Base-by-base conservation (phyloP, 1,284 basidiomycete genomes). In the Apiotrichum gamsii region DNA sequence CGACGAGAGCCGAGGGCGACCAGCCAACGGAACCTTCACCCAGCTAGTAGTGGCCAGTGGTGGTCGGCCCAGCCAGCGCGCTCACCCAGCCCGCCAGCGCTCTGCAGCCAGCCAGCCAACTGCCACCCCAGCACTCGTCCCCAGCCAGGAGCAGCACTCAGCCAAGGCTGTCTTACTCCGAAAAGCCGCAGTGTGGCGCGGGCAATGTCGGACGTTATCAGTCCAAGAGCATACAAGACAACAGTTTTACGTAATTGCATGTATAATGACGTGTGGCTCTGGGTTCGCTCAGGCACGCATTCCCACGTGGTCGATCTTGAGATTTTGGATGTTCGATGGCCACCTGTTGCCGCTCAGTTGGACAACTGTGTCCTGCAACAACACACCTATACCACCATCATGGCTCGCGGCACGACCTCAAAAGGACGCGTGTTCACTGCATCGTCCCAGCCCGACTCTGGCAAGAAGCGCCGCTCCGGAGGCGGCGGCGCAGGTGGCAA, bases 401-500 rank as follows among this genome's bases (percentile, higher is more conserved):
- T 52, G 50, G 45, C 41, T 25, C 42, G 51, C 30, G 37, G 37
- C 16, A 8, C 42, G 37, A 41, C 45, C 29, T 29, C 36, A 18
- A 39, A 42, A 21, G 28, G 42, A 19, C 33, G 36, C 23, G 52
- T 51, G 5, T 63, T 61, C 49, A 56, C 59, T 13, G 56, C 60
- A 2, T 58, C 57, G 3, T 51, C 61, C 8, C 31, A 42, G 24
- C 33, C 43, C 8, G 39, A 11, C 5, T 25, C 23, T 19, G 41
- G 46, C 31, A 42, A 41, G 30, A 47, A 47, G 42, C 18, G 31
- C n/a, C 45, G 45, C 19, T 5, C 28, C 38, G 36, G 45, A 15
- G 34, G 39, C 19, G 33, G 19, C 19, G 41, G 31, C 24, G 41
- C 16, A 16, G 16, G 9, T 5, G 23, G 19, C 19, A 29, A 32